Base-by-base conservation (phyloP, 805 yeast species). In the Tetrapisispora fleetii region DNA sequence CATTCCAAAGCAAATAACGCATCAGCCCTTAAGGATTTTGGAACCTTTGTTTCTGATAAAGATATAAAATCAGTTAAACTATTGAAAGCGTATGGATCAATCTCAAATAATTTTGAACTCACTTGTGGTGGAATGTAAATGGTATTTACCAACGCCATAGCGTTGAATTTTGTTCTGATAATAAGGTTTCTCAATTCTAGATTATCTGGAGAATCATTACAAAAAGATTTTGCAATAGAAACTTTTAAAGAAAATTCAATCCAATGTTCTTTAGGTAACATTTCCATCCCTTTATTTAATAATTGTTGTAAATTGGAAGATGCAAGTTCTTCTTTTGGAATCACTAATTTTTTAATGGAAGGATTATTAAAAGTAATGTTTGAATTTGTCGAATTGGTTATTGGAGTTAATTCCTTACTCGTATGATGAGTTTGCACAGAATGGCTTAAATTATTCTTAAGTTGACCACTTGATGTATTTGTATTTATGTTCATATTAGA, bases 11-110 rank as follows among this genome's bases (percentile, higher is more conserved):
- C 77, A 51, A 79, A 77, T 45, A 81, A 63, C 1, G 91, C 85
- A 39, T 81, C 75, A 40, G 75, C 65, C 50, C 81, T 74, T 2
- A 85, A 71, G 1, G 72, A 76, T 22, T 59, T 58, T 1, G 87
- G 75, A 9, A 83, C 74, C 3, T 63, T 55, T 47, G 76, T 72
- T 43, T 81, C 89, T 9, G 67, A 64, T 1, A 89, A 82, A 40
- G 81, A 78, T n/a, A 86, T 72, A 48, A 89, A 69, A 43, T 82
- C 93, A 35, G 85, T 81, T 52, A 88, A 65, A 52, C 81, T 79
- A 47, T 79, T 78, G 58, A 88, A 72, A 16, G 85, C 68, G 52
- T 81, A 78, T 8, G 95, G 83, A 58, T 86, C 90, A 1, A 80
- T 70, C 51, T 83, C 89, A 56, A 85, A 80, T 13, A 89, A 69